Base-by-base conservation (phyloP, 257 asterid genomes). In the Paulownia fortunei region DNA sequence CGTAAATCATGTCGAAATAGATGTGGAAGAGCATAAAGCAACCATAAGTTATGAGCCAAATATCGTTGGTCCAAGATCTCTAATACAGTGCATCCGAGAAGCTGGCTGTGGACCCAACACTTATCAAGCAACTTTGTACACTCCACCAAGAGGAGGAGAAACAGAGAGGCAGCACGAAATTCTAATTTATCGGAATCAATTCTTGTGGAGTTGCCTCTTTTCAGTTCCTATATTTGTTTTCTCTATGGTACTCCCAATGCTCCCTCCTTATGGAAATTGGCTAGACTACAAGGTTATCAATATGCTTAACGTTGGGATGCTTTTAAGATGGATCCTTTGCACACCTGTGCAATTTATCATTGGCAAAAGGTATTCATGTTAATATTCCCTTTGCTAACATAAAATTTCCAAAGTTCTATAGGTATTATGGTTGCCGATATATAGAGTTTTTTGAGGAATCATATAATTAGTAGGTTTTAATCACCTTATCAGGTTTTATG, bases 211-310 rank as follows among this genome's bases (percentile, higher is more conserved):
- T 85, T 92, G 98, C 87, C 80, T 95, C 64, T 95, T 93, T 82
- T 86, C 99, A 18, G 79, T 92, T 87, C 99, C 98, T 15, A 84
- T 92, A 79, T 85, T 95, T 81, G 76, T 90, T 78, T 88, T 88
- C 78, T 86, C 97, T 66, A 95, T 95, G 99, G 93, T 90, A 64
- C 91, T 95, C 81, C 99, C 99, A 39, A 95, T 95, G 99, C 87
- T 90, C 83, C 92, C 95, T 58, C 97, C 97, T 30, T 95, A 87
- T 84, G 99, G 99, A 36, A 85, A 95, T 83, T 95, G 99, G 99
- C 87, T 95, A 47, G 89, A 88, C 51, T 91, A 83, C 86, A 91
- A 88, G 87, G 92, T 91, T 81, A 79, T 89, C 81, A 89, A 91
- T 81, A 92, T 91, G 99, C 97, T 95, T 26, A 77, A 82, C 23